These are phyloP conservation scores for Taiwanofungus camphoratus DNA, from an alignment of 1,284 basidiomycete genomes.

Conservation along the genomic window DNA sequence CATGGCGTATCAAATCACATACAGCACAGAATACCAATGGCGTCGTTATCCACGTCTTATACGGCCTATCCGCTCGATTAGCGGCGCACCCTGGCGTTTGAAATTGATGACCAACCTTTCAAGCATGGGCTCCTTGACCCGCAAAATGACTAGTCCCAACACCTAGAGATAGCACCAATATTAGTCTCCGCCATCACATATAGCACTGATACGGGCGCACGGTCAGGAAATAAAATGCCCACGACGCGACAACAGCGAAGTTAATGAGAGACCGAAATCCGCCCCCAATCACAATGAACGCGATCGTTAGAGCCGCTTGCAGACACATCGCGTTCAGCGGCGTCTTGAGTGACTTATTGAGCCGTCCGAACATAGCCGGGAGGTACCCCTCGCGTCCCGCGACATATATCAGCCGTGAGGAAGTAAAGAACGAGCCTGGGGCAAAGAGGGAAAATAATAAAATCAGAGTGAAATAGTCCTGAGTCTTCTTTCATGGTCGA, in stretches of 20 bases:
- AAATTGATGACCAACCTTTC: constrained; percentile 49
- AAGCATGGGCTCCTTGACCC: constrained; percentile 87
- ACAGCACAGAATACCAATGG: constrained; percentile 90
- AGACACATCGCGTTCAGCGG: constrained; percentile 83
- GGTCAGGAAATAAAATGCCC: constrained; percentile 90
- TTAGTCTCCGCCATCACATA: background rate
- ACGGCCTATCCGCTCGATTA: constrained; percentile 53
- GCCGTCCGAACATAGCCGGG: constrained; percentile 72
- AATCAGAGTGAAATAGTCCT: no score
- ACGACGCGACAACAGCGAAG: constrained; percentile 82
- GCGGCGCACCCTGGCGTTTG: background rate
- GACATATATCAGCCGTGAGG: constrained; percentile 80
- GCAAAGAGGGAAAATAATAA: no score
- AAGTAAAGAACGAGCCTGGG: constrained; percentile 75
- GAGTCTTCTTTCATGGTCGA: no score
- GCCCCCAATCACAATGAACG: constrained; percentile 80
- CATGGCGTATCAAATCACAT: constrained; percentile 24
- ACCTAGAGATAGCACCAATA: constrained; percentile 42
- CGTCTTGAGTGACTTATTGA: constrained; percentile 72
- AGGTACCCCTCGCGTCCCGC: constrained; percentile 88
- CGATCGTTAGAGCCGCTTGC: constrained; percentile 67
- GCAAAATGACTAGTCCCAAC: constrained; percentile 80
- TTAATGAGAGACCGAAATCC: constrained; percentile 87
- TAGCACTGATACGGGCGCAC: constrained; percentile 32
- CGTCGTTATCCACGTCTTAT: constrained; percentile 87